Conservation (phyloP, 2,329 filamentous ascomycete species). For the Cyclaneusma minus region DNA sequence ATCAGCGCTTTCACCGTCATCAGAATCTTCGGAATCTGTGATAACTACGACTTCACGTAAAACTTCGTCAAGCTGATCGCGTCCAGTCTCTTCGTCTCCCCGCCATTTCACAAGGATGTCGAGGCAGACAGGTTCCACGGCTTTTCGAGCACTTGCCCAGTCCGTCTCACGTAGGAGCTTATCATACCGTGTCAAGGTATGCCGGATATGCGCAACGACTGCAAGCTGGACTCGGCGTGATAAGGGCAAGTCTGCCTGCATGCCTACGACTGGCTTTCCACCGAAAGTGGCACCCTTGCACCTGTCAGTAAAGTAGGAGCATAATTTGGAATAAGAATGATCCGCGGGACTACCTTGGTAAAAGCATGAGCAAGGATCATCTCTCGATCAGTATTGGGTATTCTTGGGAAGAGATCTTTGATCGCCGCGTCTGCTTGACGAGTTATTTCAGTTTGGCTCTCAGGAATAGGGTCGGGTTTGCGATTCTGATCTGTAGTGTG, state of each 20-base stretch:
- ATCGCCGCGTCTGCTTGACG: slow-evolving; percentile 45
- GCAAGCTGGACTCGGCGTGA: slow-evolving; percentile 49
- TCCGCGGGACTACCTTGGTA: slow-evolving; percentile 35
- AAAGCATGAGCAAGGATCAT: slow-evolving; percentile 48
- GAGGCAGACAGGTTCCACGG: slow-evolving; percentile 43
- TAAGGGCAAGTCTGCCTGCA: slow-evolving; percentile 37
- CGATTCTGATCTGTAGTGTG: slow-evolving; percentile 13
- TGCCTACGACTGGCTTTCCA: slow-evolving; percentile 39
- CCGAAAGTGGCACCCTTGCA: slow-evolving; percentile 32
- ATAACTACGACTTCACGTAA: slow-evolving; percentile 51
- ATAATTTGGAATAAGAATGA: slow-evolving; percentile 3
- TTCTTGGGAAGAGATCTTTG: slow-evolving; percentile 47
- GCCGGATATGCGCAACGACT: slow-evolving; percentile 49
- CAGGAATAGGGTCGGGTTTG: slow-evolving; percentile 41
- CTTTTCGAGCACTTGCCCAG: slow-evolving; percentile 44
- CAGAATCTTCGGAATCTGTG: slow-evolving; percentile 18
- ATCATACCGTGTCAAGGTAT: slow-evolving; percentile 52
- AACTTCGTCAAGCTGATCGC: slow-evolving; percentile 52
- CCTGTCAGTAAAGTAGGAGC: slow-evolving; percentile 4
- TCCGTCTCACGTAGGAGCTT: slow-evolving; percentile 39
- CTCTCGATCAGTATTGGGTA: slow-evolving; percentile 47
- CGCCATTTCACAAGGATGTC: slow-evolving; percentile 57
- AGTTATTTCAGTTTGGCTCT: slow-evolving; percentile 43
- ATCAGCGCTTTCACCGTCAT: slow-evolving; percentile 6
- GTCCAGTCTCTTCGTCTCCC: slow-evolving; percentile 52